A percentile compares a stretch with the other conserved stretches of the same genome.
These are phyloP conservation scores for Neostapfia colusana DNA, from an alignment of 176 grass and related monocot species.

Conservation along the genomic window DNA sequence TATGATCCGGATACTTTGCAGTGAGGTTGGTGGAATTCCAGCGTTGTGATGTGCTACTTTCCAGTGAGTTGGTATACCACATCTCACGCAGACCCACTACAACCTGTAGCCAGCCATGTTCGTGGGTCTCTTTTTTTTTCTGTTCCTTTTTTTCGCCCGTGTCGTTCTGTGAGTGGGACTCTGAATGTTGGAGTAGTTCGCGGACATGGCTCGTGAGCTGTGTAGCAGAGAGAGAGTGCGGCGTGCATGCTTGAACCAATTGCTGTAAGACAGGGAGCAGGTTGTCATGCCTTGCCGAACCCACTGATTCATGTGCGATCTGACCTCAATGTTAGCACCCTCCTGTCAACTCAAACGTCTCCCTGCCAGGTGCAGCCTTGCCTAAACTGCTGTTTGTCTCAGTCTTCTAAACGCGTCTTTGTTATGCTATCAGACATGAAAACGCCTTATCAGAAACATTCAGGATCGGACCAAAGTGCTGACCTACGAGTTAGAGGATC, in stretches of 20 bases:
- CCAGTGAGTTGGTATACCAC: not conserved
- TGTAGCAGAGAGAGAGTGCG: slow-evolving; percentile 9
- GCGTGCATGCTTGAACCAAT: slow-evolving; percentile 6
- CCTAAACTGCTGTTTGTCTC: not conserved
- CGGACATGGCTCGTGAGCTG: not conserved
- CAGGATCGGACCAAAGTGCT: not conserved
- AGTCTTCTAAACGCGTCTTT: not conserved
- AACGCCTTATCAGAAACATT: not conserved
- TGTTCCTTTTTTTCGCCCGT: not conserved
- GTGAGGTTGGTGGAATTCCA: slow-evolving; percentile 17
- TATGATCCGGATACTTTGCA: slow-evolving; percentile 25
- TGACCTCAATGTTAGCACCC: slow-evolving; percentile 5
- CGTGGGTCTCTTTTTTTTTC: not conserved
- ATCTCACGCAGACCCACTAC: not conserved
- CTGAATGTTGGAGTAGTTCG: not conserved
- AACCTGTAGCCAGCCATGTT: not conserved
- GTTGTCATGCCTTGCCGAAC: slow-evolving; percentile 1
- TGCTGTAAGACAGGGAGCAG: not conserved
- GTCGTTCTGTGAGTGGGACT: not conserved
- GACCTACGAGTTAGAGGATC: not conserved
- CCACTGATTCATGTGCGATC: not conserved
- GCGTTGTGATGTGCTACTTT: not conserved
- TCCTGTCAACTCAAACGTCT: not conserved
- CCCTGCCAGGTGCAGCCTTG: not conserved
- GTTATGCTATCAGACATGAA: not conserved